Evolutionary conservation across 805 yeast genomes (phyloP).

Genomic region (Cyberlindnera samutprakarnensis): DNA sequence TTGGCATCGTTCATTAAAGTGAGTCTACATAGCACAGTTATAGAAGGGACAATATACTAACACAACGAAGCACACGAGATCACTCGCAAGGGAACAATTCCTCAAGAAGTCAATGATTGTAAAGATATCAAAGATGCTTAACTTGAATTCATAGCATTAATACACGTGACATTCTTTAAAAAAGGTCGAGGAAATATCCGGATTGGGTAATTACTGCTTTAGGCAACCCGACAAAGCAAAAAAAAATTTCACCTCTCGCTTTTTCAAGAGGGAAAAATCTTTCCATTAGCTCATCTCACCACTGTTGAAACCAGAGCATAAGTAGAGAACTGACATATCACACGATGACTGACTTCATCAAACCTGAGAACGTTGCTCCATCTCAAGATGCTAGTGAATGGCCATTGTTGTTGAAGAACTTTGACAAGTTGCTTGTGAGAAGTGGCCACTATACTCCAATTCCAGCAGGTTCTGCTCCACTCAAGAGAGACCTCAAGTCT

Average conservation of each 20-base stretch:
- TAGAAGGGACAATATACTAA: no score
- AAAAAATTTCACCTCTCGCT: constrained; percentile 1
- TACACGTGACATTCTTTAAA: no score
- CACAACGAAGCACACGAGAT: constrained; percentile 34
- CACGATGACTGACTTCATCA: constrained; percentile 72
- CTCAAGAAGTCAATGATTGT: constrained; percentile 38
- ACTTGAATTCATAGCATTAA: constrained; percentile 1
- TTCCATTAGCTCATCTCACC: constrained; percentile 7
- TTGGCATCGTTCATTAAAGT: constrained; percentile 34
- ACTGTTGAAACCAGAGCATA: background rate
- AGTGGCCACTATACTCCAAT: constrained; percentile 97
- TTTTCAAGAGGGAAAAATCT: constrained; percentile 11
- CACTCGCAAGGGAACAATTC: constrained; percentile 59
- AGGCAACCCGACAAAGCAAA: background rate
- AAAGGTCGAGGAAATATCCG: no score
- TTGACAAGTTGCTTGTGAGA: constrained; percentile 89
- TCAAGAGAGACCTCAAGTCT: constrained; percentile 85
- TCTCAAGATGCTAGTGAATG: constrained; percentile 85
- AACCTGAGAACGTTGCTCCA: constrained; percentile 78
- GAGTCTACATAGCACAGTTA: constrained; percentile 18
- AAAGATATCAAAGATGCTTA: constrained; percentile 26
- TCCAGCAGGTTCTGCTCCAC: constrained; percentile 91
- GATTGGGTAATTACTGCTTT: constrained; percentile 1
- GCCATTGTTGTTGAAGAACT: constrained; percentile 92
- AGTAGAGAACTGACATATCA: no score